phyloP scores from a whole-genome alignment of 1,284 basidiomycete genomes.

The Rhodotorula mucilaginosa region DNA sequence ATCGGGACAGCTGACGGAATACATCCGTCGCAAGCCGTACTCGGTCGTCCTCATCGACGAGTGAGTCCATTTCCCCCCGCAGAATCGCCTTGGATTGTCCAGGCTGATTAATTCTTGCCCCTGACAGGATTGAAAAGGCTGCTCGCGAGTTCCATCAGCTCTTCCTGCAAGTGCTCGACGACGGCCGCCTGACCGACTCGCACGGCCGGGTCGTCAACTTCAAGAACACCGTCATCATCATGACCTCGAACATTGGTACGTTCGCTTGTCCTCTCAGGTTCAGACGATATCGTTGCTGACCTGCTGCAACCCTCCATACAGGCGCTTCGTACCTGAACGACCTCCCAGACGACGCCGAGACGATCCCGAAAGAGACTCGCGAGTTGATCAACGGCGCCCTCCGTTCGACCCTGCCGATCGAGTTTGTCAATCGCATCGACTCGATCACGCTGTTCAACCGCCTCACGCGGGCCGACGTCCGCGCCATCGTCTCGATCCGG shows the following conservation, averaged over 20 bases:
- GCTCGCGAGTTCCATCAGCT: slow-evolving; percentile 57
- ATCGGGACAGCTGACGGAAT: slow-evolving; percentile 63
- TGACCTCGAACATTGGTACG: not conserved
- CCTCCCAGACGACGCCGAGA: slow-evolving; percentile 49
- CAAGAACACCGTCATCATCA: slow-evolving; percentile 47
- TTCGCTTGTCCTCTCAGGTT: not conserved
- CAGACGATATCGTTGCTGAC: too few species aligned
- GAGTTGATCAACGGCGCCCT: slow-evolving; percentile 55
- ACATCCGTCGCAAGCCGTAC: slow-evolving; percentile 53
- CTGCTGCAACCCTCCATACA: not conserved
- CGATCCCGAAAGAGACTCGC: slow-evolving; percentile 49
- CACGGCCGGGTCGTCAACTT: slow-evolving; percentile 45
- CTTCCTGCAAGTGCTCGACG: slow-evolving; percentile 61
- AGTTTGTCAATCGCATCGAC: slow-evolving; percentile 58
- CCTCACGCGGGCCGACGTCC: slow-evolving; percentile 54
- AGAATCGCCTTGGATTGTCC: too few species aligned
- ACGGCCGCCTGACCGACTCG: slow-evolving; percentile 47
- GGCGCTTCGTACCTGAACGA: slow-evolving; percentile 58
- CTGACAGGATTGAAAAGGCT: slow-evolving; percentile 57
- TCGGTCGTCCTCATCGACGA: slow-evolving; percentile 51
- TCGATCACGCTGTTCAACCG: slow-evolving; percentile 58
- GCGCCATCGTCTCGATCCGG: slow-evolving; percentile 56
- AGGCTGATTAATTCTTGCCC: too few species aligned
- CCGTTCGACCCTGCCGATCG: slow-evolving; percentile 56
- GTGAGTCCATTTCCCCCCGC: slow-evolving; percentile 52